phyloP scores from a whole-genome alignment of 2,329 filamentous ascomycete genomes.

The Trichoderma sp. region DNA sequence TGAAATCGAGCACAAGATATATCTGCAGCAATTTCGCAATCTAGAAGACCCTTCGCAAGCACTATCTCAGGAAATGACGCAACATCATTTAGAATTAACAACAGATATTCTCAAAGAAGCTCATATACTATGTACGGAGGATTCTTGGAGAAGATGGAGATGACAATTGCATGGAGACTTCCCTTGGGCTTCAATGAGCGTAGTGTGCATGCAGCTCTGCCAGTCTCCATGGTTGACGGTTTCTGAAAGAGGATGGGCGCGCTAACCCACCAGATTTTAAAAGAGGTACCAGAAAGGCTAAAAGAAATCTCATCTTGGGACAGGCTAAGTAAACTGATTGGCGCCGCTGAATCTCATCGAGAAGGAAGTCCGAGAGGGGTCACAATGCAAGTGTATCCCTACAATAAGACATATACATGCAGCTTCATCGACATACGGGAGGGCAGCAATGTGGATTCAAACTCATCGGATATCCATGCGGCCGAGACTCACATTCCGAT shows the following conservation, averaged over 20 bases:
- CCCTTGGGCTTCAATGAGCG: conserved; percentile 29
- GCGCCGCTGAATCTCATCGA: neutral
- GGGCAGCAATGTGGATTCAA: neutral
- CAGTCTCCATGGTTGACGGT: conserved; percentile 23
- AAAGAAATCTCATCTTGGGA: neutral
- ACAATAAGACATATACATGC: neutral
- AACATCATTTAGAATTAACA: neutral
- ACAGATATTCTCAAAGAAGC: neutral
- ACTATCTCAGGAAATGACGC: neutral
- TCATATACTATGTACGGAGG: neutral
- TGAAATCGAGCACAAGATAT: neutral
- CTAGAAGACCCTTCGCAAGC: neutral
- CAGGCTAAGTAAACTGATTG: neutral
- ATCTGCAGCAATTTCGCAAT: neutral
- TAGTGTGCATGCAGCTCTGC: conserved; percentile 26
- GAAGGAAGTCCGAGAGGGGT: neutral
- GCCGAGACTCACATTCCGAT: neutral
- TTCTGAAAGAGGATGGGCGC: neutral
- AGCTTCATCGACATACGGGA: neutral
- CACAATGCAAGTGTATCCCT: neutral
- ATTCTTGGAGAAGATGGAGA: conserved; percentile 24
- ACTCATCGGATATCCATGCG: neutral
- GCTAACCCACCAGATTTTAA: neutral
- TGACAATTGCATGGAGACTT: conserved; percentile 31
- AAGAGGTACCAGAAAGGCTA: neutral